Evolutionary conservation across 2,329 filamentous ascomycete genomes (phyloP).

Genomic region (Ophiostoma quercus): DNA sequence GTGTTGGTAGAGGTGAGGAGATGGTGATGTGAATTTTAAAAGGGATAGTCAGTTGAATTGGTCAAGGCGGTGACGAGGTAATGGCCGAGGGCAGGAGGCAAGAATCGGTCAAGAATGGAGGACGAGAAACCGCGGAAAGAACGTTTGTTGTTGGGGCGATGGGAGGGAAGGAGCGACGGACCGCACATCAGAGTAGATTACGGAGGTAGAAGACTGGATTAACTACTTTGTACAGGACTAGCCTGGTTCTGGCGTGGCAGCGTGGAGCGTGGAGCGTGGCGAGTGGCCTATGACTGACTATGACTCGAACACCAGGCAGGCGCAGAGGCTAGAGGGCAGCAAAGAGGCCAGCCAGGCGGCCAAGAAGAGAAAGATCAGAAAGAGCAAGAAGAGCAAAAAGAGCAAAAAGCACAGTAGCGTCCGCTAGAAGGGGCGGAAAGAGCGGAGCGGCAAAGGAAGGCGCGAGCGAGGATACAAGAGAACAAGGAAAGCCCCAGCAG

Average conservation of each 20-base stretch:
- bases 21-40: background rate
- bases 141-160: constrained; percentile 14
- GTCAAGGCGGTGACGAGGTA: background rate
- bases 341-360: background rate
- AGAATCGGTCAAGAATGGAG: background rate
- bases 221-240: background rate
- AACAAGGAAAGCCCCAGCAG: background rate
- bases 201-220: background rate
- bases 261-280: background rate
- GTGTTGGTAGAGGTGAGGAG: background rate
- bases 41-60: background rate
- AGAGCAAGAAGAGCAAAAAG: background rate
- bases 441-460: constrained; percentile 22
- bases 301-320: background rate
- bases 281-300: constrained; percentile 18
- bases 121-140: background rate
- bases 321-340: background rate
- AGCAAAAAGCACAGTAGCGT: background rate
- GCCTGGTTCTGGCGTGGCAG: background rate
- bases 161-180: constrained; percentile 5
- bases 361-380: background rate
- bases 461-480: background rate
- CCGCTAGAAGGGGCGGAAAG: constrained; percentile 18
- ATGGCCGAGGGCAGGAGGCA: background rate
- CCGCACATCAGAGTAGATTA: constrained; percentile 2